These are phyloP conservation scores for Trichoderma reesei DNA, from an alignment of 495 filamentous ascomycete species.

Conservation along the genomic window DNA sequence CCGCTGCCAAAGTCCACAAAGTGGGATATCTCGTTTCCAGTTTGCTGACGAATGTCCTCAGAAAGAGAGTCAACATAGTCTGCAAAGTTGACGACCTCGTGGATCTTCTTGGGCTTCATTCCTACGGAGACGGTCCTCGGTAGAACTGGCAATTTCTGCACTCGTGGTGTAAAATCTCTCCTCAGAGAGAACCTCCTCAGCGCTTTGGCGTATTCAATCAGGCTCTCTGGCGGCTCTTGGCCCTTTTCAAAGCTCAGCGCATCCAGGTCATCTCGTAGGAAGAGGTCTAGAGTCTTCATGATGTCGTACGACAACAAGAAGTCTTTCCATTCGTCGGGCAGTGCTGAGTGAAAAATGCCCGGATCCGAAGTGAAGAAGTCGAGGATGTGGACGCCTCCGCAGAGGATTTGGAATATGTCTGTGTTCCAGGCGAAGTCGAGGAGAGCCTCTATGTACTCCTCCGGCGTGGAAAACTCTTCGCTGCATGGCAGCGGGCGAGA, in stretches of 20 bases:
- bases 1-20: conserved; percentile 93
- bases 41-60: conserved; percentile 32
- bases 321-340: conserved; percentile 69
- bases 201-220: conserved; percentile 64
- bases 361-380: conserved; percentile 90
- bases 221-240: conserved; percentile 43
- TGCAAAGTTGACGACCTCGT: conserved; percentile 68
- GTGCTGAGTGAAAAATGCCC: conserved; percentile 57
- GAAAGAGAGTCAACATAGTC: conserved; percentile 47
- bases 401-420: conserved; percentile 73
- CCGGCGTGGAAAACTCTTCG: conserved; percentile 36
- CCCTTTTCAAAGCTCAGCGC: conserved; percentile 20
- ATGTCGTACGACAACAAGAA: conserved; percentile 64
- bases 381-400: conserved; percentile 88
- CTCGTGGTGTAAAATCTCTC: conserved; percentile 44
- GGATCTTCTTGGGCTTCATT: conserved; percentile 93
- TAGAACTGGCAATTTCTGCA: conserved; percentile 39
- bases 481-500: conserved; percentile 33
- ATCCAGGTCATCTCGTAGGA: conserved; percentile 64
- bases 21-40: conserved; percentile 58
- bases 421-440: conserved; percentile 65
- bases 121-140: conserved; percentile 67
- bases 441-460: conserved; percentile 70
- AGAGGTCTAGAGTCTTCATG: conserved; percentile 64
- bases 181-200: conserved; percentile 61